Evolutionary conservation across 1,284 basidiomycete species (phyloP), one percentile per base, ranked within the genome.

Genomic region (Apiotrichum mycotoxinovorans): DNA sequence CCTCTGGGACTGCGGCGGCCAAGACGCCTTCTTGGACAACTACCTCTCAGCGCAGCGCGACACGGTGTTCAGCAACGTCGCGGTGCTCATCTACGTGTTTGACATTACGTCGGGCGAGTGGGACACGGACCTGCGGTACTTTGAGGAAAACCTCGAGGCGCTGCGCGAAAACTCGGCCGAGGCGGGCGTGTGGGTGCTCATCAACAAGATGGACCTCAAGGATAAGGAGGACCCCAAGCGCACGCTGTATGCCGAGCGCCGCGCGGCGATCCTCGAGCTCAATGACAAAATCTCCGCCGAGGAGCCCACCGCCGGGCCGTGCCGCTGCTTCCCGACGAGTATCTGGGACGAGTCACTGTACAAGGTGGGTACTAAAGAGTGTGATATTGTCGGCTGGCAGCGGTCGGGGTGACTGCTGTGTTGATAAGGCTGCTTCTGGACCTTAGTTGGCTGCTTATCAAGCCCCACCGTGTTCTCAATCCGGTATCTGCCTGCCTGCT

Each of bases 271-370:
- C 56, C 78, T 83, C 66, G 82, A 83, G 56, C 84, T 84, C 15
- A 87, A 87, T 63, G 71, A 75, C 57, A 53, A 83, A 79, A 65
- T 72, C 30, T 60, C 66, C 52, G 66, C 67, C 51, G 51, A 71
- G 62, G 66, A 66, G 26, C 60, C 61, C 30, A 60, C 57, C 18
- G 51, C 65, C 42, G 68, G 69, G 43, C 58, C 66, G 26, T 63
- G 68, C 48, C 61, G 68, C 41, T 72, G 71, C 61, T 94, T 94
- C 69, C 90, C 89, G n/a, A 98, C 95, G 23, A 94, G 89, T 68
- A 98, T 98, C 64, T 97, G 94, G 79, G 94, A 99, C 74, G 95
- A 98, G 77, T 93, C 89, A 62, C 78, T 99, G 46, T 99, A 98
- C 81, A 91, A 89, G 82, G 94, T 88, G 70, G 63, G 82, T 70